Conservation (phyloP, 176 grass and related monocot species). For the Raddia distichophylla region DNA sequence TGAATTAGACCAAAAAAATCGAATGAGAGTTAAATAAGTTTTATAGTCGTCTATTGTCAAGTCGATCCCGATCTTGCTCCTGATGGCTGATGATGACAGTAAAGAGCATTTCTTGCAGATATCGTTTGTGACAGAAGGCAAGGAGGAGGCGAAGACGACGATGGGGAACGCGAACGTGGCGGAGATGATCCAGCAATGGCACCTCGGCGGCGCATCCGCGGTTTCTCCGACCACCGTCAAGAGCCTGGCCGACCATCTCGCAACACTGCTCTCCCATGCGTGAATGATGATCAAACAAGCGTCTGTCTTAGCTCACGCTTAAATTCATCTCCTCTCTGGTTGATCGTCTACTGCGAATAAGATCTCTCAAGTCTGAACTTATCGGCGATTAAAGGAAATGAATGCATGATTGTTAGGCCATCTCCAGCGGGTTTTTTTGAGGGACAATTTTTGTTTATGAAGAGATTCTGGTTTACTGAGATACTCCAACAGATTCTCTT, state of each 20-base stretch:
- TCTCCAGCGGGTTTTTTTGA: too few species aligned
- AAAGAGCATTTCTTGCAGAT: slow-evolving; percentile 37
- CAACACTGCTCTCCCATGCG: slow-evolving; percentile 35
- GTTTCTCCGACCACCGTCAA: slow-evolving; percentile 67
- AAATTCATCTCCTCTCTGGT: not conserved
- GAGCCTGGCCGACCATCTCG: slow-evolving; percentile 56
- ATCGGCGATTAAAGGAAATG: too few species aligned
- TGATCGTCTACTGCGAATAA: not conserved
- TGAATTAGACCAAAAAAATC: too few species aligned
- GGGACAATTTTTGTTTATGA: too few species aligned
- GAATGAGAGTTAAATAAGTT: too few species aligned
- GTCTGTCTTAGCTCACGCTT: not conserved
- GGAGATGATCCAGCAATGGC: slow-evolving; percentile 81
- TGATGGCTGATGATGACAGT: too few species aligned
- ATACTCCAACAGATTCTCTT: too few species aligned
- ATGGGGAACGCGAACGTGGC: slow-evolving; percentile 67
- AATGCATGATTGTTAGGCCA: not conserved
- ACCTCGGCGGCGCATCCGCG: slow-evolving; percentile 59
- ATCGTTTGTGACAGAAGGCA: slow-evolving; percentile 66
- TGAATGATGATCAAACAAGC: too few species aligned
- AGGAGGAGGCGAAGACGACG: slow-evolving; percentile 50
- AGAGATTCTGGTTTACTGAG: too few species aligned
- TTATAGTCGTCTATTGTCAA: too few species aligned
- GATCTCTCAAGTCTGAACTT: too few species aligned
- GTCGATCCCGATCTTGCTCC: too few species aligned